Percentiles rank a stretch among this genome's conserved stretches.
Conservation (phyloP, 2,329 filamentous ascomycete species). For the Hypoxylon sp. region DNA sequence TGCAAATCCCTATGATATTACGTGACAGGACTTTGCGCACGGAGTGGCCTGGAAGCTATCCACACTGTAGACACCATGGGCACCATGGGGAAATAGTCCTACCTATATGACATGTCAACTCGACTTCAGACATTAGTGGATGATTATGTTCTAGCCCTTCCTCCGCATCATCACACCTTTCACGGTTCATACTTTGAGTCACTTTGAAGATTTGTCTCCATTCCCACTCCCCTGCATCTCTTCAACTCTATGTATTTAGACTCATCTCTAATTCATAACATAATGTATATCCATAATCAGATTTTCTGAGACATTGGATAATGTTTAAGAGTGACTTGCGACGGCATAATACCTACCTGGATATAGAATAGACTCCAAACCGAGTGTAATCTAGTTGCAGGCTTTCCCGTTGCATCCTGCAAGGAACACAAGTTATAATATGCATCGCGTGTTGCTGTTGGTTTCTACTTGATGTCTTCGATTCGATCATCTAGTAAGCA, state of each 20-base stretch:
- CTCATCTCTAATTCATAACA: too few species aligned
- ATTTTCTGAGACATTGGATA: too few species aligned
- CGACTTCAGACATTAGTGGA: neutral
- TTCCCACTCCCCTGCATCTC: too few species aligned
- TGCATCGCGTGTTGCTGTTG: conserved; percentile 3
- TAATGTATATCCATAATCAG: too few species aligned
- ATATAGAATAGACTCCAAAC: too few species aligned
- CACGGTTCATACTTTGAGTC: too few species aligned
- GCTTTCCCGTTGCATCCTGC: neutral
- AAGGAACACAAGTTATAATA: conserved; percentile 13
- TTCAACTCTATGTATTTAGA: too few species aligned
- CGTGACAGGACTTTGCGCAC: conserved; percentile 36
- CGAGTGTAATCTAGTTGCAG: neutral
- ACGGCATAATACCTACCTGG: neutral
- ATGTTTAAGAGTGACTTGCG: too few species aligned
- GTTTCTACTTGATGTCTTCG: conserved; percentile 10
- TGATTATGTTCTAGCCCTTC: too few species aligned
- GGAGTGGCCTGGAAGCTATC: conserved; percentile 4
- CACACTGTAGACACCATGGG: conserved; percentile 20
- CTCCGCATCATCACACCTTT: too few species aligned
- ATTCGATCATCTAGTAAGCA: conserved; percentile 43
- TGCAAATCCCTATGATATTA: conserved; percentile 39
- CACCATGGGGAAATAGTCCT: neutral
- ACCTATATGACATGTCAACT: conserved; percentile 4
- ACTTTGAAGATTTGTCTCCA: too few species aligned